Conservation (phyloP, 1,284 basidiomycete genomes). For the Mycosarcoma maydis region DNA sequence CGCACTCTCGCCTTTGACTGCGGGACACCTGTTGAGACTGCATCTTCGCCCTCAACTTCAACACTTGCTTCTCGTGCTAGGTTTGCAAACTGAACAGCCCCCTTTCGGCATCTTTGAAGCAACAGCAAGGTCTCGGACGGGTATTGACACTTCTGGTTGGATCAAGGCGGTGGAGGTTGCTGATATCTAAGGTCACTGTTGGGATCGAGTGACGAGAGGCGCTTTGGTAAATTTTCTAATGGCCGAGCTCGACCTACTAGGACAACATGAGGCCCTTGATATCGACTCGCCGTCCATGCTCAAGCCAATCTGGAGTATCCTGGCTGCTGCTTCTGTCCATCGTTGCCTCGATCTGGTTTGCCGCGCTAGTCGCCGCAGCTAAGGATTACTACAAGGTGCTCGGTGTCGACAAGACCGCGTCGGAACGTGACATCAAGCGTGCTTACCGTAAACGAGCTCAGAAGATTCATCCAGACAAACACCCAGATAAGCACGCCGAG, state of each 20-base stretch:
- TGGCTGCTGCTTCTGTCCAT: constrained; percentile 24
- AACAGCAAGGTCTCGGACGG: too few species aligned
- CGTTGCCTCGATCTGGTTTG: constrained; percentile 20
- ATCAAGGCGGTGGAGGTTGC: too few species aligned
- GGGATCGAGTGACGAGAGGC: not conserved
- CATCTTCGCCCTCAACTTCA: too few species aligned
- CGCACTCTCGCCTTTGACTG: too few species aligned
- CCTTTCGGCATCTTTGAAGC: too few species aligned
- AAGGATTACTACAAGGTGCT: constrained; percentile 64
- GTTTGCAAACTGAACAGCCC: too few species aligned
- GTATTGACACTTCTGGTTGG: too few species aligned
- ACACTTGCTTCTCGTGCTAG: too few species aligned
- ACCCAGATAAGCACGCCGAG: constrained; percentile 64
- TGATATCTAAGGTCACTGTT: too few species aligned
- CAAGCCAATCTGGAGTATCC: not conserved
- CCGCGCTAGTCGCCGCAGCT: constrained; percentile 45
- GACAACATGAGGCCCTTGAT: constrained; percentile 38
- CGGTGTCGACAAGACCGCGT: constrained; percentile 55
- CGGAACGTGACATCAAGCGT: constrained; percentile 64
- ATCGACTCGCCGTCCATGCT: not conserved
- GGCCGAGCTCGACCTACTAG: not conserved
- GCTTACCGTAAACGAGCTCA: constrained; percentile 64
- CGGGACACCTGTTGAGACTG: too few species aligned
- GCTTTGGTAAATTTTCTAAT: not conserved
- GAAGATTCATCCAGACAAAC: constrained; percentile 65